Base-by-base conservation (phyloP, 352 stramenopile genomes). In the Pilasporangium apinafurcum region DNA sequence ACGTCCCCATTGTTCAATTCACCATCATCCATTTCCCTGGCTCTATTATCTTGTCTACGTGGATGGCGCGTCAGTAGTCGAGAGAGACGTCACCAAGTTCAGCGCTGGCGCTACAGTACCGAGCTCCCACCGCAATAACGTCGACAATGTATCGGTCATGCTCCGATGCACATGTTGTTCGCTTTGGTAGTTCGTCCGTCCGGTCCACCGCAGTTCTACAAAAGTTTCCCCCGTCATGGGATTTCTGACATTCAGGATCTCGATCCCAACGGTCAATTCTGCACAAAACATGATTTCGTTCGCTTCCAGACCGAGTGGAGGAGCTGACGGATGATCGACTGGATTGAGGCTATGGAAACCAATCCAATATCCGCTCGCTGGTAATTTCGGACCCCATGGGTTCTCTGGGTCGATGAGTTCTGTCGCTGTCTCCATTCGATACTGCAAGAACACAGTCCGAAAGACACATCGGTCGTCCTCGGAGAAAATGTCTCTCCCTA, bases 161-260 rank as follows among this genome's bases (percentile, higher is more conserved):
- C 69, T 81, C 10, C 65, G 59, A 28, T 62, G 59, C 29, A 62
- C 68, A 44, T 78, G 59, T 14, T 61, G 59, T 12, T 53, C 44
- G 27, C 65, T 61, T 20, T 65, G 67, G 63, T 76, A 82, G 36
- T 78, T 68, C 31, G 66, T 78, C 26, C 56, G 59, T 31, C 68
- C 68, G 0, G 56, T 60, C 62, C 65, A 82, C 16, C 65, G 62
- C 34, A 82, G 56, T 37, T 70, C 56, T 30, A 67, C 65, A n/a
- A 56, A 63, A 37, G 54, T 53, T 27, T 57, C 31, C 8, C 62
- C 52, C 32, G 48, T 71, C 14, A 17, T 48, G 8, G 52, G 36
- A 50, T 79, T 65, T 20, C 42, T 26, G 9, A 70, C 47, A 29
- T 59, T 54, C 14, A 73, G 31, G 48, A 74, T 69, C 48, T 78